Evolutionary conservation across 2,329 filamentous ascomycete species (phyloP), one percentile per base, ranked within the genome.

Genomic region (Rhynchosporium agropyri): DNA sequence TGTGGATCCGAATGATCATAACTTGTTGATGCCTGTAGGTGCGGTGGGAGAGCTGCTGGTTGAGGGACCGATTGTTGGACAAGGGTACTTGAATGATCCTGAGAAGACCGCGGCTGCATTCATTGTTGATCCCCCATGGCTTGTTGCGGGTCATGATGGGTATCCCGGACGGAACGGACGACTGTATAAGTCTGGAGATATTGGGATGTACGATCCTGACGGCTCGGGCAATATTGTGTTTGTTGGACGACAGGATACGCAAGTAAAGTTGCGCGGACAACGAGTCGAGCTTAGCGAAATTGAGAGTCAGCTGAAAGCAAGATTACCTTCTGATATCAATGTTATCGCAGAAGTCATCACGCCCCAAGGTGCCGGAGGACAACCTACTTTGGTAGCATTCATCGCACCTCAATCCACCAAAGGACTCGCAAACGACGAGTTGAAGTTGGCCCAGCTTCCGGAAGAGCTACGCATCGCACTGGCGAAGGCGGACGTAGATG

Each of bases 221-320:
- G 74, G 70, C n/a, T 79, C 78, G 6, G 58, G 58, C 20, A 50
- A 50, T 36, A 79, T 88, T 45, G 74, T 81, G 8, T 87, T 85
- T 64, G 77, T 87, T 45, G 86, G 86, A 15, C 80, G 88, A 55
- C 87, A 86, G 67, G 88, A 90, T 69, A 82, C 82, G n/a, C 87
- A 88, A 72, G 83, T 89, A 60, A 90, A 91, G 74, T 76, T 90
- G 33, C 79, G 81, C 10, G 90, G 89, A 31, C 87, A 84, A 67
- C 78, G 87, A 60, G 82, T 89, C 58, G 89, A 87, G 74, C 78
- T 87, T 57, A 80, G 77, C 10, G 81, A 80, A 71, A 81, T 80
- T 59, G 83, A 78, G 71, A 76, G 76, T 65, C 77, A 77, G 60
- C 69, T 74, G 29, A 77, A 59, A 63, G 74, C 66, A 59, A 73